These are phyloP conservation scores for Penicillium angulare DNA, from an alignment of 495 filamentous ascomycete species.

Conservation along the genomic window DNA sequence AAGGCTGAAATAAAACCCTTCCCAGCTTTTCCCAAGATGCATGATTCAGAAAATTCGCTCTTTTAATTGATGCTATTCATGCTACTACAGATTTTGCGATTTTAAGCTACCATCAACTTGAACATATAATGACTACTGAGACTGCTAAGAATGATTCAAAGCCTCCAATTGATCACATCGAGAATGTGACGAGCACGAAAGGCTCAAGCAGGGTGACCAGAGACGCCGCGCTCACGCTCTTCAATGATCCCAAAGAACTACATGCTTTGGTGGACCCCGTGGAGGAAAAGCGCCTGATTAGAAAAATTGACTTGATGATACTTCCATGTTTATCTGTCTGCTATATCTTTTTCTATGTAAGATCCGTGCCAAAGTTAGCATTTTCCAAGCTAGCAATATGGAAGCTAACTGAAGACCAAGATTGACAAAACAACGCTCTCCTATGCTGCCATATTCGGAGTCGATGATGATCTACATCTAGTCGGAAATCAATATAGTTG, in stretches of 20 bases:
- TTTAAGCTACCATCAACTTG: too few species aligned
- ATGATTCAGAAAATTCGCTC: too few species aligned
- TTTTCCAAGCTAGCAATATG: background rate
- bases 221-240: too few species aligned
- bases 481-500: slow-evolving; percentile 45
- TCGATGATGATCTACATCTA: slow-evolving; percentile 41
- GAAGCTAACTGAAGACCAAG: background rate
- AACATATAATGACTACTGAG: too few species aligned
- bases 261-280: slow-evolving; percentile 46
- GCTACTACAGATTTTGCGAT: too few species aligned
- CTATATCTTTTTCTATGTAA: slow-evolving; percentile 59
- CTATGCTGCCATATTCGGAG: slow-evolving; percentile 55
- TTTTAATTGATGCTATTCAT: too few species aligned
- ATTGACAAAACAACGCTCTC: slow-evolving; percentile 24
- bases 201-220: too few species aligned
- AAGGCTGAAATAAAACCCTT: too few species aligned
- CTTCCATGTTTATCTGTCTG: slow-evolving; percentile 53
- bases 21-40: too few species aligned
- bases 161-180: too few species aligned
- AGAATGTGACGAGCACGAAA: too few species aligned
- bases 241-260: slow-evolving; percentile 35
- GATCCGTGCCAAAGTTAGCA: slow-evolving; percentile 39
- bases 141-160: too few species aligned
- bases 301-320: slow-evolving; percentile 55
- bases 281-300: slow-evolving; percentile 46